phyloP scores from a whole-genome alignment of 2,329 filamentous ascomycete species.

The Pseudocercospora vitis region DNA sequence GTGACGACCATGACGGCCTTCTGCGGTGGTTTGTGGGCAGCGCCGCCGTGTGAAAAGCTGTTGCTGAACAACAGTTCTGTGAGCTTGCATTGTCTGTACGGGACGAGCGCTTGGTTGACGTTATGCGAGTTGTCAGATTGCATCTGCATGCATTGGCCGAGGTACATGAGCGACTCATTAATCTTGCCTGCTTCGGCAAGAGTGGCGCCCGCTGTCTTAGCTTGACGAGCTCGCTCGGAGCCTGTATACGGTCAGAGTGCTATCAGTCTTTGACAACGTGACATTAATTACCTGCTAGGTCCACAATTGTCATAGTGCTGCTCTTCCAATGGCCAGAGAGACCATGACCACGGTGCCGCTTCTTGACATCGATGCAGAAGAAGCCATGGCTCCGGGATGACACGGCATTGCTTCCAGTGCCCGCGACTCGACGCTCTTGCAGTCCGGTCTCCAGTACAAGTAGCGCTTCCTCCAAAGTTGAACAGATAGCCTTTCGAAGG shows the following conservation, averaged over 20 bases:
- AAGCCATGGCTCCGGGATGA: conserved; percentile 94
- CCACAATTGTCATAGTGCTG: conserved; percentile 81
- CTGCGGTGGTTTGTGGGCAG: conserved; percentile 65
- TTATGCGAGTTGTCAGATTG: conserved; percentile 76
- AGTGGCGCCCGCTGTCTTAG: conserved; percentile 90
- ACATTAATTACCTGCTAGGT: conserved; percentile 68
- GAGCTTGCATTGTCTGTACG: conserved; percentile 62
- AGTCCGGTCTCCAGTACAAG: conserved; percentile 88
- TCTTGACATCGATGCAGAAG: conserved; percentile 94
- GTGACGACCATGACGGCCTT: conserved; percentile 95
- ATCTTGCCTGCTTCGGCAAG: conserved; percentile 96
- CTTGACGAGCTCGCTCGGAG: conserved; percentile 87
- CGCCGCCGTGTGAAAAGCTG: conserved; percentile 48
- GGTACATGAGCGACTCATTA: conserved; percentile 96
- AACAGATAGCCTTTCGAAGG: conserved; percentile 84
- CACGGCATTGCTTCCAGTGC: conserved; percentile 88
- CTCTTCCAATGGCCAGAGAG: conserved; percentile 67
- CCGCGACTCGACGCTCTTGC: conserved; percentile 80
- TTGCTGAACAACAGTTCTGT: conserved; percentile 56
- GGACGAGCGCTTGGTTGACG: conserved; percentile 62
- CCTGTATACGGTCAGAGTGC: conserved; percentile 42
- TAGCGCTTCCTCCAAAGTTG: conserved; percentile 76
- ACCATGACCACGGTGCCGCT: conserved; percentile 55
- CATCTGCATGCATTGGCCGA: conserved; percentile 95
- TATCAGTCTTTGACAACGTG: background rate